Evolutionary conservation across 345 rosid species (phyloP).

Genomic region (Rhizophora mangle): DNA sequence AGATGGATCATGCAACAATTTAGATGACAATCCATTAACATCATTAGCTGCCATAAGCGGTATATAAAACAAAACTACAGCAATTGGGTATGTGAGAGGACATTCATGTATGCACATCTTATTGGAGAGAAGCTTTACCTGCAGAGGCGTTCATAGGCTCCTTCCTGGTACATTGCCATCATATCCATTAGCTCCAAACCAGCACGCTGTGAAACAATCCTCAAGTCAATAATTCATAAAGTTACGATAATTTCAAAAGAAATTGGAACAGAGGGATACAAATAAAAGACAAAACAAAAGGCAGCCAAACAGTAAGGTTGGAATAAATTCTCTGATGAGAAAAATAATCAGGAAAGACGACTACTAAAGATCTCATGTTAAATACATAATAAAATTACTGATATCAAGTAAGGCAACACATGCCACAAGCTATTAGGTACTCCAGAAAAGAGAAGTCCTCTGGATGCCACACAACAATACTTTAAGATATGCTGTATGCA

Average conservation of each 20-base stretch:
- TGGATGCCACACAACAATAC: no score
- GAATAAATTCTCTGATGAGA: not conserved
- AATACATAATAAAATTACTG: no score
- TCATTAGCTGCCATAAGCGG: no score
- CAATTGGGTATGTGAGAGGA: not conserved
- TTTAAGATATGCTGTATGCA: no score
- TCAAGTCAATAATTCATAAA: conserved; percentile 19
- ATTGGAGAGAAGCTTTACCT: conserved; percentile 43
- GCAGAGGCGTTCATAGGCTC: conserved; percentile 98
- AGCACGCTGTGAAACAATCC: conserved; percentile 65
- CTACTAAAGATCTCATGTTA: no score
- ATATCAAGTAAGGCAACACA: no score
- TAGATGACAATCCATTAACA: no score
- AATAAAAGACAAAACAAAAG: not conserved
- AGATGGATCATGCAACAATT: no score
- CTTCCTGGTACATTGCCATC: conserved; percentile 99
- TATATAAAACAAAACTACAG: no score
- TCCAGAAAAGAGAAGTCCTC: no score
- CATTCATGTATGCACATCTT: conserved; percentile 2
- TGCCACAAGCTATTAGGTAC: no score
- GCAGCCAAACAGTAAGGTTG: not conserved
- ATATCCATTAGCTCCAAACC: conserved; percentile 99
- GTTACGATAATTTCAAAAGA: not conserved
- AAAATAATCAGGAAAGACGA: not conserved
- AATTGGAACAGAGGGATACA: not conserved